Evolutionary conservation across 2,329 filamentous ascomycete genomes (phyloP).

Genomic region (Zarea fungicola): DNA sequence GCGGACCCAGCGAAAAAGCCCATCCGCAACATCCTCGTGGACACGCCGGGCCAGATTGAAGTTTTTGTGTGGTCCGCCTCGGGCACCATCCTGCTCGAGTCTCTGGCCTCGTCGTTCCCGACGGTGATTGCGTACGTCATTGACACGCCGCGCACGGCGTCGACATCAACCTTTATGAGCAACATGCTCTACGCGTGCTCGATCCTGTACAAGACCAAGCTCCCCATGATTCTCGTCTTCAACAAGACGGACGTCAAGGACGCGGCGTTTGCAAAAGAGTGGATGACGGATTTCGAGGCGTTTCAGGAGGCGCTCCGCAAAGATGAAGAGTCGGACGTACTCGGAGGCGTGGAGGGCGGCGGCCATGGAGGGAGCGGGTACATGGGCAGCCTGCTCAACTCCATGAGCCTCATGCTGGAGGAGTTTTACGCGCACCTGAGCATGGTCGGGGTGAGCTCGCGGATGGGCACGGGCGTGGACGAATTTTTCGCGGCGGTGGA

Average conservation of each 20-base stretch:
- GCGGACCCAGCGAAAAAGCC: constrained; percentile 55
- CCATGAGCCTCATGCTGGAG: constrained; percentile 95
- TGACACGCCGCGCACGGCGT: constrained; percentile 88
- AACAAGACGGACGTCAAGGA: constrained; percentile 98
- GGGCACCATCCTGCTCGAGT: constrained; percentile 88
- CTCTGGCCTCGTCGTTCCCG: constrained; percentile 87
- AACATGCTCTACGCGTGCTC: constrained; percentile 99
- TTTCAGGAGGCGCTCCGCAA: constrained; percentile 81
- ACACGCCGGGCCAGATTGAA: constrained; percentile 96
- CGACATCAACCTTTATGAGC: constrained; percentile 97
- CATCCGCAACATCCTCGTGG: constrained; percentile 81
- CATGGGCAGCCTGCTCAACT: constrained; percentile 93
- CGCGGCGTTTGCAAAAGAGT: constrained; percentile 87
- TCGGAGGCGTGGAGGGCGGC: constrained; percentile 66
- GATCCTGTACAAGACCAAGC: constrained; percentile 96
- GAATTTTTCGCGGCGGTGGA: constrained; percentile 90
- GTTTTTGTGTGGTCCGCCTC: constrained; percentile 98
- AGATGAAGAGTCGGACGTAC: constrained; percentile 74
- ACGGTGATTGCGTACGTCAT: constrained; percentile 97
- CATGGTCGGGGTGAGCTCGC: constrained; percentile 88
- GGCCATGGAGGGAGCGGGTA: constrained; percentile 78
- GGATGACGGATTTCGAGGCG: constrained; percentile 98
- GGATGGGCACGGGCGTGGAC: constrained; percentile 85
- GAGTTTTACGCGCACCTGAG: constrained; percentile 95
- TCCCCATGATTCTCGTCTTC: constrained; percentile 98